Evolutionary conservation across 495 filamentous ascomycete genomes (phyloP), one percentile per base, ranked within the genome.

Genomic region (Aspergillus olivimuriae): DNA sequence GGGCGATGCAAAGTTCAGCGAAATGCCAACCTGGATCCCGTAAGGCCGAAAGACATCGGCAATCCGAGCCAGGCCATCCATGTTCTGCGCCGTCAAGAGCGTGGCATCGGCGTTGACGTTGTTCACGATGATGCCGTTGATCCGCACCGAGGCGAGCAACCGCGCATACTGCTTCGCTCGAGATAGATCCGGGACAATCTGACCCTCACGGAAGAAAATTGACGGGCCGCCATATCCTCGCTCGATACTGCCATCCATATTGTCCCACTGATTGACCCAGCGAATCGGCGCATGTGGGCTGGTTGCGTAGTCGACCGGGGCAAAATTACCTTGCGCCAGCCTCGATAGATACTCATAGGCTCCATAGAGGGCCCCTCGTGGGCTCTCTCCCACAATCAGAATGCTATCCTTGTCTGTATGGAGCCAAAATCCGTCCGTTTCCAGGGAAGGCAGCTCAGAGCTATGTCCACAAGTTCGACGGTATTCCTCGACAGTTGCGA

Each of bases 231-330:
- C 82, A 46, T 82, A 87, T 23, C 83, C 83, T 28, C 81, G 67
- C 58, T 85, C 82, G 36, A 86, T 80, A 43, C 69, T 80, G 17
- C 82, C 83, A 36, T 84, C 77, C 60, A 84, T 66, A 47, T 87
- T 85, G 56, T 86, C 80, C 83, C 82, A 87, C 47, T 87, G 73
- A 55, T 86, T 86, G 2, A 80, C 72, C 82, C 81, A 86, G 47
- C 83, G 70, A 33, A 86, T 78, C 0, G 76, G 75, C 0, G 77
- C 79, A 24, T 70, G 66, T 0, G 83, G 81, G 46, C 75, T 85
- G 3, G 71, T 68, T 4, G 71, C 58, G 11, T 75, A 69, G 24
- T 72, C 58, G 21, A 77, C 71, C 14, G 71, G 55, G 3, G 75
- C 71, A 47, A 80, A 72, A 45, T 82, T 78, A 9, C 75, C 78